Evolutionary conservation across 495 filamentous ascomycete species (phyloP), one percentile per base, ranked within the genome.

Genomic region (Penicillium arizonense): DNA sequence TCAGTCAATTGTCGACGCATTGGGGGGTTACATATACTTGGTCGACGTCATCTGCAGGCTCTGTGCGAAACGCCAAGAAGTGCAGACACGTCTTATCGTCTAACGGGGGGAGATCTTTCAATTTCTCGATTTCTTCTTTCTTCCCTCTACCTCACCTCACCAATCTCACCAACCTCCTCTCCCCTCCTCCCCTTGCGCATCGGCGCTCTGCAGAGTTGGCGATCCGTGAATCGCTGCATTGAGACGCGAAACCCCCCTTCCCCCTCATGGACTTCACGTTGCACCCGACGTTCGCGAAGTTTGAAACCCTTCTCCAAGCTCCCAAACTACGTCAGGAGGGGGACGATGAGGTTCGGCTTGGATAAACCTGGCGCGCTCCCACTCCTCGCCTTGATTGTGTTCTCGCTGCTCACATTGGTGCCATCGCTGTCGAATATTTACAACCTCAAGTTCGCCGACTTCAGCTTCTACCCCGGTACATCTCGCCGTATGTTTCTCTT

Each of bases 291-390:
- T 47, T 41, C 44, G 20, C 28, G 24, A 46, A 51, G 32, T 33
- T 43, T 47, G 41, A 50, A 32, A 23, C 24, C 24, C 43, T 26
- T 36, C 20, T 55, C 39, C 13, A 44, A 47, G 30, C 48, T 38
- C 43, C 8, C 54, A 40, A 47, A 33, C 32, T 13, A 34, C 38
- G 43, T 35, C 50, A 53, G 44, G 50, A 56, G 46, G 46, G 56
- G 63, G 62, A 73, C 55, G 48, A 76, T 76, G 73, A 66, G 71
- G 54, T 68, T 69, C 50, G 70, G 70, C 24, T 52, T 76, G 33
- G 62, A 61, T 40, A 72, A 68, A 62, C 63, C 71, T 48, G 66
- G 68, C 56, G 69, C 72, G 36, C 64, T 75, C 47, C 68, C 72
- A 53, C 64, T 76, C 43, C 59, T 76, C 37, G 68, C 59, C 26